Base-by-base conservation (phyloP, 345 rosid species). In the Pugionium dolabratum region DNA sequence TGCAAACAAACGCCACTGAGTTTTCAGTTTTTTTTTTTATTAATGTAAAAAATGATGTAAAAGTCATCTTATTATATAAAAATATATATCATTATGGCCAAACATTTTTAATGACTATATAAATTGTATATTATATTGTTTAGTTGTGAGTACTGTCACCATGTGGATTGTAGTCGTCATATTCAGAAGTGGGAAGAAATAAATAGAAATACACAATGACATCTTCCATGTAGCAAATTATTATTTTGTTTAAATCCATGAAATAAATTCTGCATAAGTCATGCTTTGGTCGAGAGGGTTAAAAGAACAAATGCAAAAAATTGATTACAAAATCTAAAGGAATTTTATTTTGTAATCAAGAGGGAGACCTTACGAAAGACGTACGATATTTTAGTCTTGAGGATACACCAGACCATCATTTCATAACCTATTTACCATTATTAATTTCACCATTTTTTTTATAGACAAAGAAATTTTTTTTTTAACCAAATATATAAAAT, bases 61-160 rank as follows among this genome's bases (percentile, higher is more conserved):
- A 52, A 59, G 27, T 47, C 26, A 58, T 44, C 28, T 39, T 57
- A 31, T 27, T 40, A 45, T 59, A 57, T 25, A 36, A 6, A 66
- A 58, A 40, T 32, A 65, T 10, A 56, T 50, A 52, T 49, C 52
- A 57, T 64, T n/a, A 57, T 64, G 76, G 71, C 42, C 53, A 37
- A 49, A 56, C n/a, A 40, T 33, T 46, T 46, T 45, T 31, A 40
- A 40, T 7, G 44, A 40, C 7, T 7, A 40, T 37, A 4, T 37
- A 37, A 37, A 37, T 4, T 37, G n/a, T 40, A 2, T 18, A 18
- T 18, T 18, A 18, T 18, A 18, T 18, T 18, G 18, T 18, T 18
- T 40, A 40, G 73, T 76, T 36, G 59, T 64, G 78, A 76, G 66
- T 72, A 67, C 77, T 78, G 66, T 75, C 79, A 80, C 76, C 75